Percentiles rank a stretch among this genome's conserved stretches.
phyloP scores from a whole-genome alignment of 2,329 filamentous ascomycete species.

The Huntiella moniliformis region DNA sequence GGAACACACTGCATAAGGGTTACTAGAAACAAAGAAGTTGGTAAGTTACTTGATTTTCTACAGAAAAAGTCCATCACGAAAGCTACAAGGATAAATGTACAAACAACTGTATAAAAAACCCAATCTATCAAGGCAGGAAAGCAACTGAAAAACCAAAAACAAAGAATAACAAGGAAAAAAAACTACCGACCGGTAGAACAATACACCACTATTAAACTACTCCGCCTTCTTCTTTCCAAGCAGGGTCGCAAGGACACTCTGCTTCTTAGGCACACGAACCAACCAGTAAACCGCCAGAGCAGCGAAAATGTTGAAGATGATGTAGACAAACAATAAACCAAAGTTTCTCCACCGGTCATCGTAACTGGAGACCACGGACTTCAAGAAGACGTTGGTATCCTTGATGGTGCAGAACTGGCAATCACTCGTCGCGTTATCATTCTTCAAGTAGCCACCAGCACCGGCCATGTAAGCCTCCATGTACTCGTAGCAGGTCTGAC shows the following conservation, averaged over 20 bases:
- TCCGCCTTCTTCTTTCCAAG: conserved; percentile 19
- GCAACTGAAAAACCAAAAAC: background rate
- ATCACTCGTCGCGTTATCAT: conserved; percentile 25
- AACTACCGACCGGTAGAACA: background rate
- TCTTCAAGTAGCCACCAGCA: conserved; percentile 34
- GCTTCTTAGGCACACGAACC: conserved; percentile 27
- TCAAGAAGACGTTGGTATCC: conserved; percentile 33
- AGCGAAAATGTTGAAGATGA: conserved; percentile 37
- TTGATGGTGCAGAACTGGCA: conserved; percentile 38
- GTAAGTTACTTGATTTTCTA: too few relatives aligned
- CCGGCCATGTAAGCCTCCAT: conserved; percentile 28
- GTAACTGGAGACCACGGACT: conserved; percentile 31
- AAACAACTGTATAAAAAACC: conserved; percentile 1
- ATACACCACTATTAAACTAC: conserved; percentile 10
- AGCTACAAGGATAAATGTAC: background rate
- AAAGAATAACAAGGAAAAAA: conserved; percentile 5
- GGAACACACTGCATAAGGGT: too few relatives aligned
- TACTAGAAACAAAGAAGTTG: too few relatives aligned
- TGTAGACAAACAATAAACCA: conserved; percentile 41
- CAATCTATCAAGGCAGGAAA: background rate
- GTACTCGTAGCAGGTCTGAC: conserved; percentile 42
- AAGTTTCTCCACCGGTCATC: conserved; percentile 49
- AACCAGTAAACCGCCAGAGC: conserved; percentile 39
- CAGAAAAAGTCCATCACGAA: too few relatives aligned
- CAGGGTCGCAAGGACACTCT: conserved; percentile 11